Conservation (phyloP, 140 eudicot species). For the Oenanthe javanica region DNA sequence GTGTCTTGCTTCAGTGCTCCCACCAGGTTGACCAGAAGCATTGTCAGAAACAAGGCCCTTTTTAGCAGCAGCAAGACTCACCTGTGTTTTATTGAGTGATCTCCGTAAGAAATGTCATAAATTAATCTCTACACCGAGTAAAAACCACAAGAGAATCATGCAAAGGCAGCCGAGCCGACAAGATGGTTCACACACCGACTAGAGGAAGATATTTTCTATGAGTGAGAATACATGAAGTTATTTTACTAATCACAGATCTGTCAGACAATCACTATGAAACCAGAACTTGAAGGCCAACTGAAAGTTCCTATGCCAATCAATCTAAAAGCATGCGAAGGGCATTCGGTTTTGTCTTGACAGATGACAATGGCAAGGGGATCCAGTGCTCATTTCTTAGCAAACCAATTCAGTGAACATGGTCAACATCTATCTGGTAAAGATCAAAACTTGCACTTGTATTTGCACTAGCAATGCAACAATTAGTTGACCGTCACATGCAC, state of each 20-base stretch:
- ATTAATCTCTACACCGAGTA: neutral
- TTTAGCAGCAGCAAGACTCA: constrained; percentile 53
- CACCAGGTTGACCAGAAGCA: constrained; percentile 17
- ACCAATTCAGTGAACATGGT: neutral
- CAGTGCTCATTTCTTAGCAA: neutral
- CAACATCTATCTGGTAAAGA: constrained; percentile 1
- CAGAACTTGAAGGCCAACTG: neutral
- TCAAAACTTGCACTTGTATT: neutral
- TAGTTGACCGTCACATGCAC: neutral
- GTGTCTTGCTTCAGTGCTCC: neutral
- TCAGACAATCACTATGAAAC: neutral
- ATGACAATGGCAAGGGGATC: neutral
- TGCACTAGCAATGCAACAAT: neutral
- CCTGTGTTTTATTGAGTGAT: constrained; percentile 33
- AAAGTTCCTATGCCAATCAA: neutral
- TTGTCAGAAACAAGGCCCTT: constrained; percentile 36
- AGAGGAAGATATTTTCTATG: neutral
- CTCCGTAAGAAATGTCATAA: neutral
- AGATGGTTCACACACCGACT: neutral
- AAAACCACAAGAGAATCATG: neutral
- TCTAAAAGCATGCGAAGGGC: neutral
- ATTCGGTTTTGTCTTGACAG: neutral
- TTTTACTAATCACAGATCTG: neutral
- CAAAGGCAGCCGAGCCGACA: neutral
- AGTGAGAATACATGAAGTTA: neutral